Evolutionary conservation across 352 stramenopile genomes (phyloP).

Genomic region (Globisporangium megalacanthum): DNA sequence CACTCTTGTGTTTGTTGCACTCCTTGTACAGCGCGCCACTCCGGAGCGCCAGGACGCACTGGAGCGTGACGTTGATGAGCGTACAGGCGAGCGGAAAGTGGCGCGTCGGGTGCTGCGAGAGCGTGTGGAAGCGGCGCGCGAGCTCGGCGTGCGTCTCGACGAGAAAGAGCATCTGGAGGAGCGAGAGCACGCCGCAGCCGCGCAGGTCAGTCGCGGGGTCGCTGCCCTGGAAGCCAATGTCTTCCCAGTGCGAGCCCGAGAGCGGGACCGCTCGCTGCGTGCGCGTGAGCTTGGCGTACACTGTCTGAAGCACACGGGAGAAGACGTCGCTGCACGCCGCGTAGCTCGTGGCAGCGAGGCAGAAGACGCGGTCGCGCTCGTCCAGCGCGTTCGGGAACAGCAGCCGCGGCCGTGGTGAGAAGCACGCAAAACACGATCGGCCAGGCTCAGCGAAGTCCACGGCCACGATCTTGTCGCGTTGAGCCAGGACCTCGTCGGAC

Average conservation of each 20-base stretch:
- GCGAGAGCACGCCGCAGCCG: conserved; percentile 74
- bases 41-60: conserved; percentile 62
- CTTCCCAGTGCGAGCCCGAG: conserved; percentile 78
- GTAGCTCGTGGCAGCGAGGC: conserved; percentile 49
- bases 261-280: conserved; percentile 32
- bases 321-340: conserved; percentile 41
- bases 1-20: conserved; percentile 57
- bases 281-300: conserved; percentile 47
- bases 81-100: conserved; percentile 74
- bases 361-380: conserved; percentile 73
- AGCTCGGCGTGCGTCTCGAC: conserved; percentile 60
- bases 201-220: conserved; percentile 87
- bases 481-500: conserved; percentile 28
- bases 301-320: conserved; percentile 52
- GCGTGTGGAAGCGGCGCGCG: conserved; percentile 33
- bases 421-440: conserved; percentile 53
- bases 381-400: conserved; percentile 46
- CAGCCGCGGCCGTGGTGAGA: conserved; percentile 41
- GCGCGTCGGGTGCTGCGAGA: conserved; percentile 47
- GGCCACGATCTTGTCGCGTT: conserved; percentile 47
- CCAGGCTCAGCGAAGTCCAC: conserved; percentile 34
- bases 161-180: conserved; percentile 83
- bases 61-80: conserved; percentile 72
- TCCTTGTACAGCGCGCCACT: conserved; percentile 55
- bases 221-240: conserved; percentile 84